Conservation (phyloP, 179 eudicot genomes). For the Heliamphora pulchella region DNA sequence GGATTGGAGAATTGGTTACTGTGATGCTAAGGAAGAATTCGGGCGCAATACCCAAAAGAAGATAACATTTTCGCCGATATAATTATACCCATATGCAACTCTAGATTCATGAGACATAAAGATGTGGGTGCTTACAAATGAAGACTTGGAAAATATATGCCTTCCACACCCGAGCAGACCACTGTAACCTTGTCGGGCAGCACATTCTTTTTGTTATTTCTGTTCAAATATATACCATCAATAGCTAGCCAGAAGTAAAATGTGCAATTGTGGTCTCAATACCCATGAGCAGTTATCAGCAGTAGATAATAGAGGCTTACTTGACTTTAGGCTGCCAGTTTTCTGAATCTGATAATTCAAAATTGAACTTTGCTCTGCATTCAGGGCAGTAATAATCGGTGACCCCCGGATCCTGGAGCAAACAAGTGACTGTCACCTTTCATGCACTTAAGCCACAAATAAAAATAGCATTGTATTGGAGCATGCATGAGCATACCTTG, state of each 20-base stretch:
- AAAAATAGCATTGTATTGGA: neutral
- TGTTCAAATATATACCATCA: conserved; percentile 19
- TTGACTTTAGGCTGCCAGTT: conserved; percentile 36
- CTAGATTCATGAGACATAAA: conserved; percentile 10
- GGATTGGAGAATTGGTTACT: neutral
- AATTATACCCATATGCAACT: conserved; percentile 1
- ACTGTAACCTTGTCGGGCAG: conserved; percentile 70
- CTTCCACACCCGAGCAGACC: conserved; percentile 61
- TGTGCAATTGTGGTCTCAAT: neutral
- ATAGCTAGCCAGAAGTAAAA: neutral
- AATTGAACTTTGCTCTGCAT: conserved; percentile 62
- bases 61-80: neutral
- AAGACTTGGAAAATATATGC: conserved; percentile 59
- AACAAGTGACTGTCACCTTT: conserved; percentile 4
- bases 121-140: conserved; percentile 46
- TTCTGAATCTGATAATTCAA: conserved; percentile 67
- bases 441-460: neutral
- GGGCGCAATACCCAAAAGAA: neutral
- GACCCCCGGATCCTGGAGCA: conserved; percentile 45
- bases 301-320: conserved; percentile 26
- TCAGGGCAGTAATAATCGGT: conserved; percentile 67
- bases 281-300: neutral
- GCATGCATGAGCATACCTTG: conserved; percentile 34
- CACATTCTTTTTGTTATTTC: conserved; percentile 33
- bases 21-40: too few species aligned